Conservation (phyloP, 2,329 filamentous ascomycete species). For the Beauveria sp. region DNA sequence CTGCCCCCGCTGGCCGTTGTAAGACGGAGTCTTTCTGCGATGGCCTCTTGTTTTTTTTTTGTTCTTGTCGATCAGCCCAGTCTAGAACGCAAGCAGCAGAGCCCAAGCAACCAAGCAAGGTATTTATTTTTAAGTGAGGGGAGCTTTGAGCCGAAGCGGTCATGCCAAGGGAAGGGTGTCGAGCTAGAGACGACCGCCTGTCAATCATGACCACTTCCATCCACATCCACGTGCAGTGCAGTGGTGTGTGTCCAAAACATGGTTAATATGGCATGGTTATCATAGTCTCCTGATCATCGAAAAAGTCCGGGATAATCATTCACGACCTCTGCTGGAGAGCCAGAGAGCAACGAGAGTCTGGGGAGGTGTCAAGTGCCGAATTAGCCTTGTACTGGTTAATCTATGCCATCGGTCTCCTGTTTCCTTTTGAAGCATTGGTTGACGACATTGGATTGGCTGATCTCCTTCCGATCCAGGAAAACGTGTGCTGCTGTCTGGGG, state of each 20-base stretch:
- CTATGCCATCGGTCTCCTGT: not conserved
- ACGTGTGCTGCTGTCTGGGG: not conserved
- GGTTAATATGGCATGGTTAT: too few relatives aligned
- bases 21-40: not conserved
- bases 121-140: not conserved
- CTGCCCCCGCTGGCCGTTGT: slow-evolving; percentile 1
- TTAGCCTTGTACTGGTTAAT: not conserved
- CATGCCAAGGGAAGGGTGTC: not conserved
- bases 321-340: too few relatives aligned
- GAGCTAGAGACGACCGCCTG: not conserved
- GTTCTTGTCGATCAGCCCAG: not conserved
- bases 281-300: too few relatives aligned
- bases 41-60: not conserved
- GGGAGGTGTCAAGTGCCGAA: not conserved
- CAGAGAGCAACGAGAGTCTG: too few relatives aligned
- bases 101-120: not conserved
- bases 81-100: not conserved
- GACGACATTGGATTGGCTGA: not conserved
- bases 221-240: not conserved
- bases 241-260: too few relatives aligned
- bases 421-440: not conserved
- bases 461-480: not conserved
- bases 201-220: not conserved
- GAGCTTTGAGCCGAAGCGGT: not conserved
- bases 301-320: too few relatives aligned